These are phyloP conservation scores for Pythium graminicola DNA, from an alignment of 352 stramenopile genomes.

Conservation along the genomic window DNA sequence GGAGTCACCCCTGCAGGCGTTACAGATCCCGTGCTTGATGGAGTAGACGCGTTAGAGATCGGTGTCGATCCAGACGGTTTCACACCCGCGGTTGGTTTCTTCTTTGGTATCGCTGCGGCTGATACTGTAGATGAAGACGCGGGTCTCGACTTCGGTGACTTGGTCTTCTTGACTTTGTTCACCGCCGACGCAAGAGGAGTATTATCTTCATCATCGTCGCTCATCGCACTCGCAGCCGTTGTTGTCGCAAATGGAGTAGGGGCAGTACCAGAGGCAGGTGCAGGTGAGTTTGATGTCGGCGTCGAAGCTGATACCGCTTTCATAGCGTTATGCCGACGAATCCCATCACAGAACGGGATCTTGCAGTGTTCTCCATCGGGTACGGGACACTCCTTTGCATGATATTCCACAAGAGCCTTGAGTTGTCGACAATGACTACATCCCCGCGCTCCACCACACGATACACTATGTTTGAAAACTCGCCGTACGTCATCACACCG, in stretches of 20 bases:
- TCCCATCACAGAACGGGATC: conserved; percentile 78
- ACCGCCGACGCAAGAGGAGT: conserved; percentile 60
- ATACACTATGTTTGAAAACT: conserved; percentile 82
- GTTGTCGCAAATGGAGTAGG: background rate
- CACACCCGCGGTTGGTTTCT: conserved; percentile 16
- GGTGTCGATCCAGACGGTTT: conserved; percentile 20
- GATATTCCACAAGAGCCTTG: conserved; percentile 78
- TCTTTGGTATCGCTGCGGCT: conserved; percentile 21
- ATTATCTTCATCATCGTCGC: conserved; percentile 69
- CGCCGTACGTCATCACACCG: conserved; percentile 82
- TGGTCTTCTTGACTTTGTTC: conserved; percentile 60
- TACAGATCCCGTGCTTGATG: conserved; percentile 10
- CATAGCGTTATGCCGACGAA: conserved; percentile 56
- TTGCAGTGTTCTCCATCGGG: conserved; percentile 57
- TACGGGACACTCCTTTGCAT: conserved; percentile 71
- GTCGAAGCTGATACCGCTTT: conserved; percentile 11
- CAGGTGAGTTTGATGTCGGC: background rate
- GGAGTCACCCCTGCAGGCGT: conserved; percentile 1
- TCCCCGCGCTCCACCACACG: conserved; percentile 54
- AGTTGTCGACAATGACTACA: conserved; percentile 79
- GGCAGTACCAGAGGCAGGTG: background rate
- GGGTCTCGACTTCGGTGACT: conserved; percentile 48
- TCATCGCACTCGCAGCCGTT: conserved; percentile 18
- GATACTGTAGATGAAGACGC: conserved; percentile 4
- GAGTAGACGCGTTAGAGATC: conserved; percentile 10